Percentiles rank a stretch among this genome's conserved stretches.
These are phyloP conservation scores for Barbarea vulgaris DNA, from an alignment of 345 rosid genomes.

Conservation along the genomic window DNA sequence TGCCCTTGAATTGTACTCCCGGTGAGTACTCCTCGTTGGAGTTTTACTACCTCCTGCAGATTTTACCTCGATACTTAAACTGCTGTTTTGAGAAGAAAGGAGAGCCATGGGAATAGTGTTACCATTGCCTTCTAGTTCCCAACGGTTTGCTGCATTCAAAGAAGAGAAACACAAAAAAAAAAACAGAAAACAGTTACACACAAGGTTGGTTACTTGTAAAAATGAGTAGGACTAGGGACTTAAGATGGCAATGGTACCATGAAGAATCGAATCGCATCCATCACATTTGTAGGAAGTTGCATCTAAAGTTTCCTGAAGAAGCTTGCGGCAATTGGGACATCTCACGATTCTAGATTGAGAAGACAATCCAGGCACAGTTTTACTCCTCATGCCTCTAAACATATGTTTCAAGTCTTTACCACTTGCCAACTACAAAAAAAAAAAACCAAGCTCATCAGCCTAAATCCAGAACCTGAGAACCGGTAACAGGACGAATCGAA, in stretches of 20 bases:
- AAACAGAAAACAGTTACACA: slow-evolving; percentile 18
- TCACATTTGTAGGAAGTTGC: slow-evolving; percentile 64
- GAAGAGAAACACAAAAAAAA: slow-evolving; percentile 12
- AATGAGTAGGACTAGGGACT: not conserved
- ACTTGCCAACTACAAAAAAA: slow-evolving; percentile 27
- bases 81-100: slow-evolving; percentile 36
- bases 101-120: slow-evolving; percentile 36
- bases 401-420: slow-evolving; percentile 43
- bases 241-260: slow-evolving; percentile 47
- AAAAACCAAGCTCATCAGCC: slow-evolving; percentile 12
- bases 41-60: slow-evolving; percentile 23
- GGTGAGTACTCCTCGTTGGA: slow-evolving; percentile 44
- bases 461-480: slow-evolving; percentile 14
- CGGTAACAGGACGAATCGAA: not conserved
- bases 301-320: slow-evolving; percentile 66
- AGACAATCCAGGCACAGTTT: slow-evolving; percentile 39
- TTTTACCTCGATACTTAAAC: slow-evolving; percentile 19
- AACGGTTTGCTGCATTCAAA: slow-evolving; percentile 51
- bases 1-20: slow-evolving; percentile 58
- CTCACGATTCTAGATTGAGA: slow-evolving; percentile 61
- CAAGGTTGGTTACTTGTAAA: not conserved
- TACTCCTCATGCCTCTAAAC: slow-evolving; percentile 36
- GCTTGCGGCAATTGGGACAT: slow-evolving; percentile 63
- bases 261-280: slow-evolving; percentile 58
- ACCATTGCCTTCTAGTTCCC: slow-evolving; percentile 35